A percentile compares a stretch with the other conserved stretches of the same genome.
These are phyloP conservation scores for Delonix regia DNA, from an alignment of 306 rosid genomes.

Conservation along the genomic window DNA sequence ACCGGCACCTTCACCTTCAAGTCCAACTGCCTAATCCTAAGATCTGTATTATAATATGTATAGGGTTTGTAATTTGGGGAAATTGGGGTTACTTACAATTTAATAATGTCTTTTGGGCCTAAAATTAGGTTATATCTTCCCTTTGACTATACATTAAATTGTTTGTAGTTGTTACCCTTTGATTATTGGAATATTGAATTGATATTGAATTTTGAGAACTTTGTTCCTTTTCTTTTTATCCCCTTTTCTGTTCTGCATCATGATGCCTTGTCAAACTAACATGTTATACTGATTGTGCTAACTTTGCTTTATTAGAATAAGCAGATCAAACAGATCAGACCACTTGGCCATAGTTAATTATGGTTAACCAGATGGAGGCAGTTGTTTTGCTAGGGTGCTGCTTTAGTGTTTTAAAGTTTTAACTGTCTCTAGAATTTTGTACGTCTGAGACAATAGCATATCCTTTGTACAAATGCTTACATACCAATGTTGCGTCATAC, in stretches of 20 bases:
- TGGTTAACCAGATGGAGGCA: slow-evolving; percentile 15
- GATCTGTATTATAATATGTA: neutral
- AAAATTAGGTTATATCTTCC: neutral
- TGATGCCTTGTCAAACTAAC: slow-evolving; percentile 5
- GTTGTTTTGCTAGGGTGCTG: slow-evolving; percentile 6
- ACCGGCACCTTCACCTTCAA: slow-evolving; percentile 26
- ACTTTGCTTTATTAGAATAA: slow-evolving; percentile 19
- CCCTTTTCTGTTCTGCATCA: neutral
- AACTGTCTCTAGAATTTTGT: slow-evolving; percentile 11
- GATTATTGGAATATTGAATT: neutral
- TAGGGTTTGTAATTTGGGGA: neutral
- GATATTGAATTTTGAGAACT: neutral
- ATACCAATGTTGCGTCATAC: slow-evolving; percentile 18
- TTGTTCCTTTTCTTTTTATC: slow-evolving; percentile 17
- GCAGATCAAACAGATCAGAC: neutral
- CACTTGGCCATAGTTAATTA: neutral
- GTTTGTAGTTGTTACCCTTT: neutral
- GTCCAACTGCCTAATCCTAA: slow-evolving; percentile 27
- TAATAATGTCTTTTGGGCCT: neutral
- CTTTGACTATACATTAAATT: neutral
- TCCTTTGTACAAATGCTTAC: neutral
- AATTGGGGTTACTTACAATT: neutral
- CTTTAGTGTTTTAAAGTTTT: slow-evolving; percentile 18
- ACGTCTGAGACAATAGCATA: slow-evolving; percentile 4
- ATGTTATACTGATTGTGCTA: neutral